Percentiles rank a stretch among this genome's conserved stretches.
These are phyloP conservation scores for Leucocoprinus leucothites DNA, from an alignment of 768 basidiomycete genomes.

Conservation along the genomic window DNA sequence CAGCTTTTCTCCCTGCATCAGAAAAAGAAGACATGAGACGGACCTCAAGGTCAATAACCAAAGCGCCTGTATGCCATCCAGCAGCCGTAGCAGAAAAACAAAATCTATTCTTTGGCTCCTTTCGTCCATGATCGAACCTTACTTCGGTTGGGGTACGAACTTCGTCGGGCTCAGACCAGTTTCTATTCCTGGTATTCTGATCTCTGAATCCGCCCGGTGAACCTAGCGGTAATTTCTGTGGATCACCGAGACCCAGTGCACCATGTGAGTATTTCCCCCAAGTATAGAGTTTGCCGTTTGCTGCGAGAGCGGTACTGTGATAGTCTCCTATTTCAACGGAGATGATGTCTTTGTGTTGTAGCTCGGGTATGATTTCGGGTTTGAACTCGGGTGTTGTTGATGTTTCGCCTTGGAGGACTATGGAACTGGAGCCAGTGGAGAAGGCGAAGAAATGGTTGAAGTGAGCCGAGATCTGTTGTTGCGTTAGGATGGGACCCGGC, in stretches of 20 bases:
- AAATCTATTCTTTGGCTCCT: conserved; percentile 54
- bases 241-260: conserved; percentile 85
- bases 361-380: conserved; percentile 64
- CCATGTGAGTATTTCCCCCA: conserved; percentile 80
- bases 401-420: conserved; percentile 68
- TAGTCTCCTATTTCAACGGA: conserved; percentile 92
- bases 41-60: conserved; percentile 84
- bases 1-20: conserved; percentile 4
- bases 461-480: conserved; percentile 76
- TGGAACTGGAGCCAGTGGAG: conserved; percentile 65
- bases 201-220: conserved; percentile 56
- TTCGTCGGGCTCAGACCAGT: conserved; percentile 26
- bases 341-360: conserved; percentile 79
- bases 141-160: conserved; percentile 68
- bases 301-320: conserved; percentile 84
- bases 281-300: conserved; percentile 70
- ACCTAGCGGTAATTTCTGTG: conserved; percentile 46
- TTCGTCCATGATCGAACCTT: conserved; percentile 60
- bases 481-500: conserved; percentile 8
- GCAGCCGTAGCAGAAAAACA: conserved; percentile 79
- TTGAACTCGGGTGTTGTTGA: conserved; percentile 36
- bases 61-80: conserved; percentile 91
- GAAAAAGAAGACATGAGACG: conserved; percentile 15
- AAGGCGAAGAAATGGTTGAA: conserved; percentile 82
- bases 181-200: conserved; percentile 25